Evolutionary conservation across 129 eudicot genomes (phyloP), one percentile per base, ranked within the genome.

Genomic region (Chrysanthemum lavandulifolium): DNA sequence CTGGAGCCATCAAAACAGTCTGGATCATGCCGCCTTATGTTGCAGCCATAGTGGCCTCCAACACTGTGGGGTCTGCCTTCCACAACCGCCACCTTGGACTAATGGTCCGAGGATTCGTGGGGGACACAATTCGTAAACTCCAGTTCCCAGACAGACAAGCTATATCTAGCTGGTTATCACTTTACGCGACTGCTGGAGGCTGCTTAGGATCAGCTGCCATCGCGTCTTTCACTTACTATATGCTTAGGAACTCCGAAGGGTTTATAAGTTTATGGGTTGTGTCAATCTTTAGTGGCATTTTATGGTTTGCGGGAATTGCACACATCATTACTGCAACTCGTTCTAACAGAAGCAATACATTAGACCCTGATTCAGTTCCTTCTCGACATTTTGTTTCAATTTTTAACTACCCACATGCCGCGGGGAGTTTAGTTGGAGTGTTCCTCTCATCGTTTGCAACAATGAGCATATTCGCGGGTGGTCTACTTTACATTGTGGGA

Each of bases 11-110:
- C 79, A 77, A 73, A 66, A 85, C 83, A 29, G 74, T 79, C 18
- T 87, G 87, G 87, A 87, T 90, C 71, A 87, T 90, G 72, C 97
- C 95, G 9, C 95, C 91, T 6, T 90, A 90, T 64, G 73, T 90
- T 23, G 91, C 87, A 1, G 84, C 82, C 80, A 83, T 90, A 40
- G 89, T 87, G 23, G 78, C 83, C 43, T 89, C 97, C 69, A 86
- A 71, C 76, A 76, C 95, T 40, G 76, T 85, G 9, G 93, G 86
- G 1, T 79, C 86, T 0, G 82, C 89, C 51, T 82, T 78, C 80
- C 97, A 90, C 58, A 76, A 87, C 70, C 95, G 97, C 79, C 84
- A 87, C 86, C 88, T 90, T 9, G 97, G 91, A 50, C 89, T 83
- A 25, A 85, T 90, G 91, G 79, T 85, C 60, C 91, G 84, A 0